Evolutionary conservation across 495 filamentous ascomycete genomes (phyloP).

Genomic region (Ascobolus immersus): DNA sequence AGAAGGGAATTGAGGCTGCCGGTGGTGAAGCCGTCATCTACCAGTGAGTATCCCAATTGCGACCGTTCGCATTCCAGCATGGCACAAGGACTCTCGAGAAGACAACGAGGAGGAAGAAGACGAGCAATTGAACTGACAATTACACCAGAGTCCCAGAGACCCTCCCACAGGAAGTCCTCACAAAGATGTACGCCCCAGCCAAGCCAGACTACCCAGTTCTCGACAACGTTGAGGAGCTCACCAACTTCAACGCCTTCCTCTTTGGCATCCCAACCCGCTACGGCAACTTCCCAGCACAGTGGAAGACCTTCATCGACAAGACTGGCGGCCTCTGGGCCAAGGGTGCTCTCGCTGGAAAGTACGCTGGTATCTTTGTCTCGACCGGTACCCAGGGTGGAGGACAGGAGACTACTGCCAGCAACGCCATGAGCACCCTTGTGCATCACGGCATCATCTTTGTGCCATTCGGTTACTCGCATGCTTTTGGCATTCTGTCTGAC

Average conservation of each 20-base stretch:
- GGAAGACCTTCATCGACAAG: constrained; percentile 32
- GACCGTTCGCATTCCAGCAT: too few species aligned
- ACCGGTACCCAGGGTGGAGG: constrained; percentile 65
- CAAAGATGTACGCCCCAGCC: constrained; percentile 67
- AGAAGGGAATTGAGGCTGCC: constrained; percentile 67
- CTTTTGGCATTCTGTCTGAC: constrained; percentile 42
- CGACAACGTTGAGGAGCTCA: constrained; percentile 33
- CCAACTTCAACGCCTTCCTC: constrained; percentile 68
- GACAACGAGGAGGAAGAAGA: not conserved
- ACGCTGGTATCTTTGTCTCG: constrained; percentile 73
- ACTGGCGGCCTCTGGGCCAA: constrained; percentile 38
- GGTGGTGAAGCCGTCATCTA: constrained; percentile 55
- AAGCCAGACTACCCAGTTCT: constrained; percentile 45
- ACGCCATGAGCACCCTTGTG: constrained; percentile 60
- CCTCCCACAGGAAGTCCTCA: constrained; percentile 53
- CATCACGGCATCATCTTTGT: constrained; percentile 95
- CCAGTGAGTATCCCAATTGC: constrained; percentile 35
- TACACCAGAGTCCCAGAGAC: constrained; percentile 51
- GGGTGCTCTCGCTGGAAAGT: constrained; percentile 38
- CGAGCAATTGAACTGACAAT: too few species aligned
- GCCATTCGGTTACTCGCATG: constrained; percentile 70
- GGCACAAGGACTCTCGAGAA: too few species aligned
- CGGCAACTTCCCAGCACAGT: constrained; percentile 95
- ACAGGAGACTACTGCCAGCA: constrained; percentile 68
- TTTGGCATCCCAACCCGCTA: constrained; percentile 95